Base-by-base conservation (phyloP, 371 early-diverging fungal species). In the Dichotomocladium elegans region DNA sequence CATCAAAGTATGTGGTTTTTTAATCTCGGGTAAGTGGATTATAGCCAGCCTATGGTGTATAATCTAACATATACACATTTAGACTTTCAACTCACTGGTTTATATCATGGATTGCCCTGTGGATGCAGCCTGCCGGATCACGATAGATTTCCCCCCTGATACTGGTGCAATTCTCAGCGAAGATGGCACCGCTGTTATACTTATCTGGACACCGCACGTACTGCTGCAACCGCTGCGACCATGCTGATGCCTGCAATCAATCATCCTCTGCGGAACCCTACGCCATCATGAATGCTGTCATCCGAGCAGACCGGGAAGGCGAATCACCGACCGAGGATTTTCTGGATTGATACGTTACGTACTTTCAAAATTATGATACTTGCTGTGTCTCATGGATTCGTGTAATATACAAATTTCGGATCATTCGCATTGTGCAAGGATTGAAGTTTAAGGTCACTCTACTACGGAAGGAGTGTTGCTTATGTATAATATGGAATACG, bases 21-120 rank as follows among this genome's bases (percentile, higher is more conserved):
- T 51, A 5, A 51, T 51, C 27, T 40, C 40, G 1, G 51, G 51
- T 51, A 41, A 51, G 27, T 17, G 12, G 14, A 17, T 24, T 12
- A 2, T 9, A 30, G n/a, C n/a, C 17, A 14, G 12, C 2, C 0
- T 19, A 3, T 17, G 14, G 7, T 17, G 24, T 17, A 2, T 7
- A 47, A 17, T 6, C 14, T 47, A 30, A 47, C 33, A 15, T 15
- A 0, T 31, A 19, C 29, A 15, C 19, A 4, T 21, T 40, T 25
- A 27, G 29, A 41, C 0, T 24, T 41, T 19, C 24, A 12, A 37
- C 2, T n/a, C 21, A 41, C 25, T 25, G 31, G 51, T 17, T 6
- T 40, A 22, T 11, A 37, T 51, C 0, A 7, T 51, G 25, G 41
- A 51, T 41, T 51, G 27, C n/a, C 51, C 51, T 2, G 27, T 3